Conservation (phyloP, 495 filamentous ascomycete genomes). For the Penicillium paradoxum region DNA sequence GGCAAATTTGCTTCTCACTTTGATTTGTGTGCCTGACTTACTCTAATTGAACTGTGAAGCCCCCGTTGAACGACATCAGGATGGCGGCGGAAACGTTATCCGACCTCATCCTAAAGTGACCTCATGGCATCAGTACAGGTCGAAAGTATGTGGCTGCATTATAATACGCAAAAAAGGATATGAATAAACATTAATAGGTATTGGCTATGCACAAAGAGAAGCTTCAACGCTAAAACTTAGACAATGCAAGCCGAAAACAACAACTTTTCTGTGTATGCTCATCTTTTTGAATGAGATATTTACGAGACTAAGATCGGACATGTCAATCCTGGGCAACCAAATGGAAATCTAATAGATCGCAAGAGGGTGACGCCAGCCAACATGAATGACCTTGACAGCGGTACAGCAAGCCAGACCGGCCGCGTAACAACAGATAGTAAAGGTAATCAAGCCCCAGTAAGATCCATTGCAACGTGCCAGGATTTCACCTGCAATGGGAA, state of each 20-base stretch:
- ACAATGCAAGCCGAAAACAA: neutral
- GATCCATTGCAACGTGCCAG: constrained; percentile 50
- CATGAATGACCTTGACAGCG: constrained; percentile 57
- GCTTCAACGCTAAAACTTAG: neutral
- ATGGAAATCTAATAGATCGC: constrained; percentile 29
- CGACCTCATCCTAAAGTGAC: neutral
- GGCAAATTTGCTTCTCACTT: neutral
- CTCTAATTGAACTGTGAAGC: neutral
- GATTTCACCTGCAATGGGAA: constrained; percentile 81
- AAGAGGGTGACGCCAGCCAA: constrained; percentile 57
- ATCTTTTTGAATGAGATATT: too few species aligned
- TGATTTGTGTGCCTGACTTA: neutral
- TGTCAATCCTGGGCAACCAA: neutral
- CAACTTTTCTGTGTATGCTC: constrained; percentile 1
- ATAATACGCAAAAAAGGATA: neutral
- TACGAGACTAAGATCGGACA: neutral
- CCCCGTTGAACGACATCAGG: neutral
- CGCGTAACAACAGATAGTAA: constrained; percentile 60
- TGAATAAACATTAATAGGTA: constrained; percentile 6
- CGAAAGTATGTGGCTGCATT: neutral
- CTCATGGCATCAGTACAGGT: neutral
- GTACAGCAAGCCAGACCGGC: constrained; percentile 57
- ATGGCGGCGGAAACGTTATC: neutral
- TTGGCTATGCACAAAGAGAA: constrained; percentile 1
- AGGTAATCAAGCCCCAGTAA: constrained; percentile 62